Evolutionary conservation across 169 alveolate genomes (phyloP).

Genomic region (Eimeria brunetti): DNA sequence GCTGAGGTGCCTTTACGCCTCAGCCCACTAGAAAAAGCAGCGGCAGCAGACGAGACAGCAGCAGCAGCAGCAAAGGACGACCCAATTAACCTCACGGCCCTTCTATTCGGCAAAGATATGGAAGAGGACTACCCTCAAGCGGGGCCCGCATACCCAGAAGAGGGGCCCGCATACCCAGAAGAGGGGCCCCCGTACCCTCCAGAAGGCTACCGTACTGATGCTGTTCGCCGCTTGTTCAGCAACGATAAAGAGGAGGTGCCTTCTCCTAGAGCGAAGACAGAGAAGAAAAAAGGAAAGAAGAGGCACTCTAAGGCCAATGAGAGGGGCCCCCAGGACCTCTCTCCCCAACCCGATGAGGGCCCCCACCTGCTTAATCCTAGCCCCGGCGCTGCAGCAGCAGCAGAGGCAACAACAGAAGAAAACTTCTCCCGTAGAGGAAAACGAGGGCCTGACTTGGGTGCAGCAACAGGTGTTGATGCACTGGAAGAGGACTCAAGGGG

Average conservation of each 20-base stretch:
- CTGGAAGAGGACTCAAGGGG: background rate
- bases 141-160: background rate
- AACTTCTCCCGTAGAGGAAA: background rate
- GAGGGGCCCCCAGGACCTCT: background rate
- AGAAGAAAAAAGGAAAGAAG: background rate
- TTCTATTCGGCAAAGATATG: background rate
- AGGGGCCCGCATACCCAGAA: background rate
- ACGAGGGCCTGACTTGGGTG: background rate
- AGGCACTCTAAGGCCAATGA: background rate
- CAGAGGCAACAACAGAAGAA: background rate
- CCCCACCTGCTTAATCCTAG: background rate
- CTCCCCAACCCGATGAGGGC: background rate
- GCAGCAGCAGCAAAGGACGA: conserved; percentile 6
- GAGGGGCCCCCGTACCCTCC: conserved; percentile 30
- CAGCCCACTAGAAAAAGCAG: background rate
- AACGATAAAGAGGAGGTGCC: background rate
- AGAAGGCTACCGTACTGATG: background rate
- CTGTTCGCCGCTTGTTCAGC: conserved; percentile 36
- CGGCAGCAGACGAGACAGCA: conserved; percentile 7
- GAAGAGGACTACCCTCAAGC: background rate
- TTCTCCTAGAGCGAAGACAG: background rate
- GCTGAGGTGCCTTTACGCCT: conserved; percentile 58
- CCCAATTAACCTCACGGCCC: conserved; percentile 50
- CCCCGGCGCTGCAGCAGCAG: background rate
- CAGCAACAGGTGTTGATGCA: background rate